Base-by-base conservation (phyloP, 139 green algal genomes). In the Haematococcus sp. region DNA sequence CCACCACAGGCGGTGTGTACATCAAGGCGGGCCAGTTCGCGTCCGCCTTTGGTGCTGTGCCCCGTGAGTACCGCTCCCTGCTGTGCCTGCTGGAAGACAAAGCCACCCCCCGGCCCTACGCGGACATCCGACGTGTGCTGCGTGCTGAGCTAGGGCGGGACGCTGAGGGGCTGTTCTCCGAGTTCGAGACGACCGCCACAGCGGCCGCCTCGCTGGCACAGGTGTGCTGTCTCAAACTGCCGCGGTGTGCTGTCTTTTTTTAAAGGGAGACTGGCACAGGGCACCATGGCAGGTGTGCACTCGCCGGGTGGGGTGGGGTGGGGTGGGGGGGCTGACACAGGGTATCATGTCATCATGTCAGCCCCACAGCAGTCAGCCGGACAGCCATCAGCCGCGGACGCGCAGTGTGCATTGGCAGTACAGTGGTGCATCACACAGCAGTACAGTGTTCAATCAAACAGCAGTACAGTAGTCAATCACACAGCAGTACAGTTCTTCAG, bases 1-100 rank as follows among this genome's bases (percentile, higher is more conserved):
- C n/a, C n/a, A n/a, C n/a, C n/a, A 95, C 95, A 63, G 93, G 92
- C 0, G 91, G 91, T 1, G 73, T 97, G 30, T 98, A 97, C 82
- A 86, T 96, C 60, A 98, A 98, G 81, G 88, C 90, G 0, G 92
- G 87, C 0, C 93, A 98, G 84, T 89, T 95, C 74, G 84, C 89
- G 15, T 76, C 83, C 0, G 76, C 85, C 0, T 83, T 92, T 34
- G 81, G 81, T 3, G 81, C 82, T 0, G 80, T 93, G 63, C 88
- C 91, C 1, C 31, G 35, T 0, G 86, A 90, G 79, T 93, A 92
- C 75, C 80, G 82, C 74, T 83, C 79, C 46, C 60, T 73, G 63
- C 78, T 97, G 63, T 73, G 87, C 27, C 72, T 86, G 63, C 77
- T 97, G 63, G 79, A 89, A 73, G 91, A 97, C 79, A 71, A 73